Base-by-base conservation (phyloP, 139 green algal species). In the Chlorella sp. region DNA sequence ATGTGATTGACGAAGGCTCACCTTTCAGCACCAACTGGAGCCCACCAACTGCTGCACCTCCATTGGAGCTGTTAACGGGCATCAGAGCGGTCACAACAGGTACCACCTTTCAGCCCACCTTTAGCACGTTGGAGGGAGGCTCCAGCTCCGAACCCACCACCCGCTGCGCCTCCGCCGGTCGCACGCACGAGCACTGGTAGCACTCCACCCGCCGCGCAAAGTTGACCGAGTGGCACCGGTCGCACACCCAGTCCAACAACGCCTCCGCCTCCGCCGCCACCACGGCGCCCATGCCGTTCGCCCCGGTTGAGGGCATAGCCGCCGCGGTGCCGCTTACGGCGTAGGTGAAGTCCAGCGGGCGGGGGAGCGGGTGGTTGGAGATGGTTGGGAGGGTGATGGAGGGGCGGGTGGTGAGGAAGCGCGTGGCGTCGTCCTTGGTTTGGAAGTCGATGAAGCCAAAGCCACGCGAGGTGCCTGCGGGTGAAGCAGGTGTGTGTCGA, bases 121-220 rank as follows among this genome's bases (percentile, higher is more conserved):
- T n/a, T n/a, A n/a, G n/a, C n/a, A n/a, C n/a, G n/a, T n/a, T n/a
- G n/a, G n/a, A n/a, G n/a, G n/a, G n/a, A n/a, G n/a, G n/a, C n/a
- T n/a, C n/a, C n/a, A n/a, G n/a, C n/a, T n/a, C n/a, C n/a, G n/a
- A n/a, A n/a, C n/a, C n/a, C 22, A 85, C 34, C 31, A 90, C 70
- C 31, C 73, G 60, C 31, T 78, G 22, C 61, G 86, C 73, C 29
- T 86, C 74, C 10, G 76, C 66, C 4, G 82, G 78, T 2, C 85
- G 75, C 1, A 69, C 63, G 10, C 76, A 77, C 51, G 70, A 87
- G 82, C 89, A 93, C 67, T 92, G 84, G 75, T 90, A 89, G 77
- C 89, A 93, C 67, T 92, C 89, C 30, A 80, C n/a, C 36, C 89
- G 84, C 77, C 89, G 84, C 32, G 83, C 85, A 77, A 94, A 94